A percentile compares a stretch with the other conserved stretches of the same genome.
Conservation (phyloP, 768 basidiomycete species). For the Trametes coccinea region DNA sequence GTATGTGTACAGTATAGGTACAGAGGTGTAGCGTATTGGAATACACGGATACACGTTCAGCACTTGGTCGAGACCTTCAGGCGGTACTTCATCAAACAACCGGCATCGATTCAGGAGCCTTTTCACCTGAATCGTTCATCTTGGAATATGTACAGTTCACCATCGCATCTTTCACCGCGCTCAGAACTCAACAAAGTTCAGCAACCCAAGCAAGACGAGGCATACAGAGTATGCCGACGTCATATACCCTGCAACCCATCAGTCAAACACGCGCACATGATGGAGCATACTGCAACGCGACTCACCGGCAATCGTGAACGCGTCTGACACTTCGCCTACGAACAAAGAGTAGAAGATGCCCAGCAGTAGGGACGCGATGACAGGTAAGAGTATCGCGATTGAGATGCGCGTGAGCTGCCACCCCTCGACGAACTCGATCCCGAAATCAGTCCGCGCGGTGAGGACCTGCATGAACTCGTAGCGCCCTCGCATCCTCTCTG, state of each 20-base stretch:
- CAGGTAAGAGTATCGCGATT: conserved; percentile 21
- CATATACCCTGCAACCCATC: conserved; percentile 17
- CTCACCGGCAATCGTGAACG: conserved; percentile 24
- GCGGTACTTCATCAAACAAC: no score
- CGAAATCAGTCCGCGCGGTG: conserved; percentile 18
- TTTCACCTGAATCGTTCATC: no score
- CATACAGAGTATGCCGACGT: conserved; percentile 27
- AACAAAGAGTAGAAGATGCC: conserved; percentile 16
- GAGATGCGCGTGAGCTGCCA: conserved; percentile 22
- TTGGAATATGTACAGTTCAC: no score
- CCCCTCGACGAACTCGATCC: conserved; percentile 24
- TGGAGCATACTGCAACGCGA: background rate
- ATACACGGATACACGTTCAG: no score
- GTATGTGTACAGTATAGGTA: no score
- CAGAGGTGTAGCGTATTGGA: no score
- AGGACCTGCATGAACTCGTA: conserved; percentile 27
- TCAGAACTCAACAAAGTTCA: conserved; percentile 23
- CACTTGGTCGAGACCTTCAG: no score
- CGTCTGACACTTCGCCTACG: conserved; percentile 17
- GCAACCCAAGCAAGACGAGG: conserved; percentile 21
- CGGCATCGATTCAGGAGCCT: no score
- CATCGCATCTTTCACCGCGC: no score
- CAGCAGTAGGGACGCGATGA: conserved; percentile 15
- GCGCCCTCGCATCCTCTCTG: conserved; percentile 17
- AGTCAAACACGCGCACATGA: background rate